Evolutionary conservation across 257 asterid species (phyloP).

Genomic region (Solanum lycopersicoides): DNA sequence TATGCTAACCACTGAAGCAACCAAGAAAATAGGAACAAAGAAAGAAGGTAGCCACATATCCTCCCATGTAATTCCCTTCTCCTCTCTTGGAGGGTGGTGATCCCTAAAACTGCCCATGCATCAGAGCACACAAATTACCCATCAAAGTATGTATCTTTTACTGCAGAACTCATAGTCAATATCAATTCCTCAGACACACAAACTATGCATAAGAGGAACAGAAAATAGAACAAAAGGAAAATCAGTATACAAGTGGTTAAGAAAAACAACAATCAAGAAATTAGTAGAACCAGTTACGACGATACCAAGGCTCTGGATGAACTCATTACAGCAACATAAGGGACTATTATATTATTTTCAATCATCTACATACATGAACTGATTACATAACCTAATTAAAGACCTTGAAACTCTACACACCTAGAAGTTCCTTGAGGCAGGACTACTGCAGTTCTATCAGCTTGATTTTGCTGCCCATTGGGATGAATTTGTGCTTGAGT

Average conservation of each 20-base stretch:
- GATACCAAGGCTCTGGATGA: constrained; percentile 1
- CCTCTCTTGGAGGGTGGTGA: not conserved
- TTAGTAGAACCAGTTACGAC: constrained; percentile 26
- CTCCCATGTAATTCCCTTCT: not conserved
- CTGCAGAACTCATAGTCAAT: not conserved
- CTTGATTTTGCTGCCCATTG: constrained; percentile 60
- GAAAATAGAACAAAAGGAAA: constrained; percentile 3
- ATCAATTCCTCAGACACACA: not conserved
- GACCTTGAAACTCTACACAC: constrained; percentile 86
- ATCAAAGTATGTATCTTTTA: not conserved
- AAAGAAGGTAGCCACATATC: not conserved
- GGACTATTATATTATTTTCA: constrained; percentile 29
- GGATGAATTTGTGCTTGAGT: constrained; percentile 47
- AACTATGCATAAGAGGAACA: not conserved
- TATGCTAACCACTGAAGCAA: not conserved
- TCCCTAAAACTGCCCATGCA: not conserved
- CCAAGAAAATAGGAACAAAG: not conserved
- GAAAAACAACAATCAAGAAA: constrained; percentile 12
- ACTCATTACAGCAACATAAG: constrained; percentile 46
- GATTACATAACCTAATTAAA: constrained; percentile 53
- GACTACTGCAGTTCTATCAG: constrained; percentile 50
- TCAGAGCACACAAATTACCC: not conserved
- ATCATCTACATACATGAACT: constrained; percentile 42
- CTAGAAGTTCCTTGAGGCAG: constrained; percentile 98
- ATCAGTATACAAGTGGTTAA: constrained; percentile 27